Evolutionary conservation across 2,329 filamentous ascomycete species (phyloP).

Genomic region (Lachnellula subtilissima): DNA sequence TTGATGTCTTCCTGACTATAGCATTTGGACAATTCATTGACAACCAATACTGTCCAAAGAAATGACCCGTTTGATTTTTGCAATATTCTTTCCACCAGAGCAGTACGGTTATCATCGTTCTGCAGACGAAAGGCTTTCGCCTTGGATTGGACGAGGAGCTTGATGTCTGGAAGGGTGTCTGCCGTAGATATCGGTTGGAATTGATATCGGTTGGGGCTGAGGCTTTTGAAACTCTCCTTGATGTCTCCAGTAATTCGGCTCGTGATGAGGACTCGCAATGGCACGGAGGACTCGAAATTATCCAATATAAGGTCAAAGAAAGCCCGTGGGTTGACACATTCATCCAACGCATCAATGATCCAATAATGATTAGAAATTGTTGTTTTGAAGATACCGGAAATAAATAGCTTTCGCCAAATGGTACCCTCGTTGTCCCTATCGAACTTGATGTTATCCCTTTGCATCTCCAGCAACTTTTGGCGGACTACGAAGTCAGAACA

Average conservation of each 20-base stretch:
- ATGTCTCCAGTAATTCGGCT: slow-evolving; percentile 13
- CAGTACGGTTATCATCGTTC: slow-evolving; percentile 19
- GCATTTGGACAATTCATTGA: slow-evolving; percentile 29
- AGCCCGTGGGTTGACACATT: slow-evolving; percentile 20
- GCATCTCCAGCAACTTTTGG: slow-evolving; percentile 20
- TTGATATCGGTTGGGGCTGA: slow-evolving; percentile 6
- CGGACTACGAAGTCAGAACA: slow-evolving; percentile 19
- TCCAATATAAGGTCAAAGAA: slow-evolving; percentile 6
- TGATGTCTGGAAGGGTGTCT: slow-evolving; percentile 24
- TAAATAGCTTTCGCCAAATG: slow-evolving; percentile 33
- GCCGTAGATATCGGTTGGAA: slow-evolving; percentile 14
- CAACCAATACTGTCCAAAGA: slow-evolving; percentile 34
- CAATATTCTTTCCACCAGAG: slow-evolving; percentile 31
- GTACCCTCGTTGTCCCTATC: slow-evolving; percentile 26
- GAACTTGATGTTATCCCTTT: slow-evolving; percentile 21
- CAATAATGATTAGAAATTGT: slow-evolving; percentile 28
- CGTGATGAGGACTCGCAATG: slow-evolving; percentile 20
- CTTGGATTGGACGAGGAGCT: slow-evolving; percentile 17
- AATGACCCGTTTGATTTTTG: slow-evolving; percentile 34
- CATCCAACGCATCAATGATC: slow-evolving; percentile 35
- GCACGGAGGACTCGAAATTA: slow-evolving; percentile 7
- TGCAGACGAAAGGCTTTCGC: slow-evolving; percentile 11
- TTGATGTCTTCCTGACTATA: slow-evolving; percentile 31
- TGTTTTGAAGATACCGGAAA: slow-evolving; percentile 28
- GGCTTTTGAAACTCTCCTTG: slow-evolving; percentile 10